Conservation (phyloP, 73 alveolate genomes). For the Blepharisma stoltei region DNA sequence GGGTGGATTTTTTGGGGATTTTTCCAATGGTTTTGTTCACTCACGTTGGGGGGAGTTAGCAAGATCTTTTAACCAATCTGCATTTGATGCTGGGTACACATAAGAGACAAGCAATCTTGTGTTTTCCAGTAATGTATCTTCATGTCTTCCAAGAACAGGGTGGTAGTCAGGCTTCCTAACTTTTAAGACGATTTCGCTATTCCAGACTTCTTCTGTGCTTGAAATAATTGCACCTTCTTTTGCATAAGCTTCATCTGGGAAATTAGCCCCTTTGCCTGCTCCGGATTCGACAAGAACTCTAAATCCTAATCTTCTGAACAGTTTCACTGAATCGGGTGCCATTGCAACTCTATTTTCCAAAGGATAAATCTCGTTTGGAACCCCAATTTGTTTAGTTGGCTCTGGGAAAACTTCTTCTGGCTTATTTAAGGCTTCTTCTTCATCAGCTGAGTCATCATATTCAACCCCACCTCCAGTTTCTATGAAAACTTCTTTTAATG, state of each 20-base stretch:
- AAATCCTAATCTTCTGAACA: slow-evolving; percentile 32
- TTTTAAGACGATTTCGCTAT: slow-evolving; percentile 49
- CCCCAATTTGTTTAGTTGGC: slow-evolving; percentile 40
- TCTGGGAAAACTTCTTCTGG: slow-evolving; percentile 1
- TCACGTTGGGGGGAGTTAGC: no score
- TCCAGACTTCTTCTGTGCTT: slow-evolving; percentile 35
- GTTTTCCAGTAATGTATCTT: background rate
- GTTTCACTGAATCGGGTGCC: slow-evolving; percentile 31
- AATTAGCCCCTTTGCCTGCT: slow-evolving; percentile 54
- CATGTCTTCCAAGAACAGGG: no score
- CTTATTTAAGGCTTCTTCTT: background rate
- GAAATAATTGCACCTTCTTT: slow-evolving; percentile 47
- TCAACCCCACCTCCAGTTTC: background rate
- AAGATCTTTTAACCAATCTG: background rate
- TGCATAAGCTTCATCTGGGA: slow-evolving; percentile 46
- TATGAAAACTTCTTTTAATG: background rate
- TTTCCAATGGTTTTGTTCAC: no score
- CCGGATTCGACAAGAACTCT: slow-evolving; percentile 42
- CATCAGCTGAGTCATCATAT: background rate
- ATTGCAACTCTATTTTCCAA: slow-evolving; percentile 49
- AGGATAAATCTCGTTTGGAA: slow-evolving; percentile 52
- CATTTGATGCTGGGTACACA: background rate
- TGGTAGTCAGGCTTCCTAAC: slow-evolving; percentile 32
- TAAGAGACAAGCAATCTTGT: background rate
- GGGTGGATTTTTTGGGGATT: no score